Base-by-base conservation (phyloP, 192 early-diverging fungal species). In the Entomortierella beljakovae region DNA sequence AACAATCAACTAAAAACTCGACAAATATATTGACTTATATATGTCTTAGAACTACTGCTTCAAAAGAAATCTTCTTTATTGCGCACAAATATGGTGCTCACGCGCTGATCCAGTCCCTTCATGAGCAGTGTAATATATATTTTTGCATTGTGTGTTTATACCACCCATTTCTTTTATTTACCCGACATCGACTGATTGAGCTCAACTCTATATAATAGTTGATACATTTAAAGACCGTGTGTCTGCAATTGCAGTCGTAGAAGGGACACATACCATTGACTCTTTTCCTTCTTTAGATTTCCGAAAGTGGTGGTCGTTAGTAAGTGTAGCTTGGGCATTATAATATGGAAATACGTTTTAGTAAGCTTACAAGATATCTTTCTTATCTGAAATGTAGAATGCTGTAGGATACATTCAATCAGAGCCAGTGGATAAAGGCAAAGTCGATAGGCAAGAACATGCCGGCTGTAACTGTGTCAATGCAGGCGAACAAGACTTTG, bases 61-160 rank as follows among this genome's bases (percentile, higher is more conserved):
- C 65, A 3, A 59, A 59, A 25, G 60, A 69, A 20, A 49, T 77
- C 20, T 69, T 42, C 22, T 69, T 77, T 37, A 69, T 77, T 31
- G 74, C 65, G 1, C 74, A 77, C 66, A 77, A 77, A 35, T 77
- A 69, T 26, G 74, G 74, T 16, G 58, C 65, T 3, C 74, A 77
- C 29, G 38, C 66, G 0, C 33, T 77, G 54, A 57, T 77, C 37
- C 52, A 56, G 22, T 35, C 65, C 13, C 66, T 77, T 31, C n/a
- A 40, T 31, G 31, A 32, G 18, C 74, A 77, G 46, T 77, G 74
- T 77, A 69, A 68, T 65, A n/a, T 59, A n/a, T n/a, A n/a, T n/a
- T n/a, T n/a, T n/a, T n/a, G n/a, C n/a, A n/a, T n/a, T n/a, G n/a
- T 42, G 16, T 35, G 6, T n/a, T 22, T 32, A 8, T 16, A 46